Conservation (phyloP, 768 basidiomycete species). For the Calocera viscosa region DNA sequence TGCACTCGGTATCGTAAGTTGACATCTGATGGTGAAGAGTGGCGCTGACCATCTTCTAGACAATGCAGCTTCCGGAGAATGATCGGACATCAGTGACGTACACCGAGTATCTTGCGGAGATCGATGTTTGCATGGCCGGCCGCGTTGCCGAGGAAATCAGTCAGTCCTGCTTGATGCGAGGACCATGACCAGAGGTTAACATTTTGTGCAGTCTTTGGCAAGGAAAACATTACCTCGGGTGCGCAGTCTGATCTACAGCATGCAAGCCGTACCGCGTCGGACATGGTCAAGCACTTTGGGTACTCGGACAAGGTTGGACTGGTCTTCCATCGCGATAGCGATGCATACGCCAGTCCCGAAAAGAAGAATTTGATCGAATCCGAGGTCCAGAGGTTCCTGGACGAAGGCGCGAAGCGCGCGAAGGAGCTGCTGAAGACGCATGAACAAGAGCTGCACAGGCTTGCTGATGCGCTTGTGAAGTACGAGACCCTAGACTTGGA, state of each 20-base stretch:
- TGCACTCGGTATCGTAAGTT: constrained; percentile 70
- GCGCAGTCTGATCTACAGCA: constrained; percentile 75
- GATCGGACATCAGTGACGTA: constrained; percentile 60
- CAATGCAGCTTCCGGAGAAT: constrained; percentile 62
- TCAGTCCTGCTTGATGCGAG: constrained; percentile 28
- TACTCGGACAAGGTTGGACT: constrained; percentile 72
- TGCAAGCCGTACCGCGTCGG: constrained; percentile 66
- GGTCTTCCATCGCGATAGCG: constrained; percentile 63
- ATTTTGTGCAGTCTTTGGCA: constrained; percentile 56
- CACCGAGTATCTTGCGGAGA: constrained; percentile 63
- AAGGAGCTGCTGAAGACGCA: constrained; percentile 48
- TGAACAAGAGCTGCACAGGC: constrained; percentile 62
- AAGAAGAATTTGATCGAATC: constrained; percentile 77
- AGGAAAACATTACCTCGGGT: constrained; percentile 80
- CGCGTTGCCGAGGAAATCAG: constrained; percentile 88
- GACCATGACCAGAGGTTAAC: not conserved
- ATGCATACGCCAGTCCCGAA: constrained; percentile 55
- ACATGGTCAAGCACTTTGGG: constrained; percentile 84
- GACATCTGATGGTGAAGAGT: constrained; percentile 8
- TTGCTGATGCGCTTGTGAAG: constrained; percentile 84
- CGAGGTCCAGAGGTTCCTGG: constrained; percentile 62
- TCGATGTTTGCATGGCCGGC: constrained; percentile 90
- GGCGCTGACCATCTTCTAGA: constrained; percentile 30
- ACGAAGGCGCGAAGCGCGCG: constrained; percentile 56
- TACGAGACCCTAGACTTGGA: constrained; percentile 83